A percentile compares a stretch with the other conserved stretches of the same genome.
These are phyloP conservation scores for Yamadazyma atlantica DNA, from an alignment of 1,139 yeast species.

Conservation along the genomic window DNA sequence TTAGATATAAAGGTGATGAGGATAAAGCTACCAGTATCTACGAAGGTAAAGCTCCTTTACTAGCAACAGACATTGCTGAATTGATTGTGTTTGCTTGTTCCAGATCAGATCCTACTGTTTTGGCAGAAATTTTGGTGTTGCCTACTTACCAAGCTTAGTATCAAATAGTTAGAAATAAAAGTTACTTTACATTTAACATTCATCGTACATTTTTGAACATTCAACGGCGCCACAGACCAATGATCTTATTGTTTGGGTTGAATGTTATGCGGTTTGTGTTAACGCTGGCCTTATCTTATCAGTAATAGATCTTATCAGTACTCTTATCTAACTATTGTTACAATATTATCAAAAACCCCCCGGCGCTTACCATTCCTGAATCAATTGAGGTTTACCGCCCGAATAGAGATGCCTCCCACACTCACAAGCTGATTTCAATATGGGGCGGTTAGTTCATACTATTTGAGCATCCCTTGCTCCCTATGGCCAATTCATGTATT, in stretches of 20 bases:
- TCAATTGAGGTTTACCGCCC: too few relatives aligned
- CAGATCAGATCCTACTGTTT: slow-evolving; percentile 46
- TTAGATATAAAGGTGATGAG: slow-evolving; percentile 43
- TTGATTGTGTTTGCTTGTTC: slow-evolving; percentile 43
- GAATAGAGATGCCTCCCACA: too few relatives aligned
- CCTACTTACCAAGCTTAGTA: slow-evolving; percentile 48
- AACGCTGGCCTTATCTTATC: neutral
- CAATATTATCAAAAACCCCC: too few relatives aligned
- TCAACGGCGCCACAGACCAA: too few relatives aligned
- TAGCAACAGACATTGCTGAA: slow-evolving; percentile 48
- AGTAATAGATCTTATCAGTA: neutral
- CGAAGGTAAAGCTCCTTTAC: slow-evolving; percentile 42
- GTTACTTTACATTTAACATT: too few relatives aligned
- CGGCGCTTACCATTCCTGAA: too few relatives aligned
- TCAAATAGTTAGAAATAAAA: too few relatives aligned
- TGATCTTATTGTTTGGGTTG: neutral
- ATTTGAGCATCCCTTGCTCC: neutral
- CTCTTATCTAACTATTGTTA: too few relatives aligned
- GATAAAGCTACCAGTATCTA: slow-evolving; percentile 40
- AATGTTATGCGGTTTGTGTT: too few relatives aligned
- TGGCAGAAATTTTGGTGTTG: slow-evolving; percentile 47
- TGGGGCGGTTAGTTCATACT: too few relatives aligned
- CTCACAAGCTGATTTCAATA: too few relatives aligned
- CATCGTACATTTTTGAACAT: neutral
- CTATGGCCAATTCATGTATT: neutral